phyloP scores from a whole-genome alignment of 2,329 filamentous ascomycete genomes.

The Sporothrix pallida region DNA sequence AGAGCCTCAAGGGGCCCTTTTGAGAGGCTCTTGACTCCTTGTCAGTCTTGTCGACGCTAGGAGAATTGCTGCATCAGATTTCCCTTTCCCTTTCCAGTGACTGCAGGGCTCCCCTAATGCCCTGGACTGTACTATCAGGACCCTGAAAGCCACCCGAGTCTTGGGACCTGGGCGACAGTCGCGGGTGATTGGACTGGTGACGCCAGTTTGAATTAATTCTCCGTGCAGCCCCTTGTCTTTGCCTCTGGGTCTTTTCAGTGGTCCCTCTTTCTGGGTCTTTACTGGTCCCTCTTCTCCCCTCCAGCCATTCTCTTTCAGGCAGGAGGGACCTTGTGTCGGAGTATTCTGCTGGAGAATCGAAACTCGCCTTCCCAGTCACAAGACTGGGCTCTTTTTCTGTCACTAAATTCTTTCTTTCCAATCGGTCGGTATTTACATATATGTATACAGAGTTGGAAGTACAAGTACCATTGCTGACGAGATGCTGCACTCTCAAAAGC shows the following conservation, averaged over 20 bases:
- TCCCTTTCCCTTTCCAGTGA: not conserved
- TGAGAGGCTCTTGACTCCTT: not conserved
- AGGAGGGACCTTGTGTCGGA: conserved; percentile 1
- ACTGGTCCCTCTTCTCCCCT: not conserved
- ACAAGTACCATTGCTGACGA: conserved; percentile 11
- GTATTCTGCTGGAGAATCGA: conserved; percentile 15
- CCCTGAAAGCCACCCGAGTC: not conserved
- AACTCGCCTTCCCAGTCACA: too few relatives aligned
- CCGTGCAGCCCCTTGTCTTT: conserved; percentile 1
- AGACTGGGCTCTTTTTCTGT: not conserved
- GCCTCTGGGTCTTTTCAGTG: not conserved
- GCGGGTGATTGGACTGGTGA: too few relatives aligned
- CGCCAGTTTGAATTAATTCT: not conserved
- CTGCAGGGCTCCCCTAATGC: not conserved
- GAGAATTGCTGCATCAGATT: not conserved
- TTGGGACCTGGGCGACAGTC: not conserved
- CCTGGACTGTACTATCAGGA: not conserved
- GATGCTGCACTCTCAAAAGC: not conserved
- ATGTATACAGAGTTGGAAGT: not conserved
- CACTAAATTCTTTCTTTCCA: not conserved
- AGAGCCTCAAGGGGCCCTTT: too few relatives aligned
- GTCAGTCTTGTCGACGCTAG: not conserved
- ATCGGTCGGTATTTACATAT: not conserved
- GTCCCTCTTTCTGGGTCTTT: not conserved
- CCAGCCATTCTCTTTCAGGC: conserved; percentile 24